Conservation (phyloP, 768 basidiomycete species). For the Pulveroboletus sp. region DNA sequence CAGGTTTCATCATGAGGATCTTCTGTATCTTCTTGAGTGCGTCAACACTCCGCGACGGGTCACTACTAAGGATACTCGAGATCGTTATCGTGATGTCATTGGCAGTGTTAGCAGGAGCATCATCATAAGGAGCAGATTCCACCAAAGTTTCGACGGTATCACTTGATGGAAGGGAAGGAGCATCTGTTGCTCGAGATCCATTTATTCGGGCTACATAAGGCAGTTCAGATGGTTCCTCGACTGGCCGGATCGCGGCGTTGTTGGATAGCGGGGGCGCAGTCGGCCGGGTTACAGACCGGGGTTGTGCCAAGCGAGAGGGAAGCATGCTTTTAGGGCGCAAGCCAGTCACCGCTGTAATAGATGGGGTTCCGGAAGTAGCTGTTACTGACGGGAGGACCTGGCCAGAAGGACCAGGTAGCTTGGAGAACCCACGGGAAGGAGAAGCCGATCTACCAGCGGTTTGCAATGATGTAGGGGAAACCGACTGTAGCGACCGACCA, state of each 20-base stretch:
- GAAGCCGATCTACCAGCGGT: conserved; percentile 46
- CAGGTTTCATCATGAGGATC: conserved; percentile 72
- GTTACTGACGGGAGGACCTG: conserved; percentile 7
- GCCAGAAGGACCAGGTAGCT: conserved; percentile 35
- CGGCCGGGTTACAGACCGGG: conserved; percentile 44
- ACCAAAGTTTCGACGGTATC: conserved; percentile 34
- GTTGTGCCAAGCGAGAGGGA: conserved; percentile 71
- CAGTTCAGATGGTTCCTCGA: conserved; percentile 31
- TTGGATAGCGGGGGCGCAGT: conserved; percentile 17
- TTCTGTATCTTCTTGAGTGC: conserved; percentile 91
- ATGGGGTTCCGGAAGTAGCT: conserved; percentile 27
- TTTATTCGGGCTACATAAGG: conserved; percentile 24
- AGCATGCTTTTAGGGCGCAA: conserved; percentile 62
- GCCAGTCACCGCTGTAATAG: conserved; percentile 36
- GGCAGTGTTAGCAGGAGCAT: conserved; percentile 16
- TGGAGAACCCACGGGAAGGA: conserved; percentile 41
- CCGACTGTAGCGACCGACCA: conserved; percentile 30
- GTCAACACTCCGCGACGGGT: conserved; percentile 83
- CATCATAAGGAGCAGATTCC: conserved; percentile 26
- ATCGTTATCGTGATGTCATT: conserved; percentile 79
- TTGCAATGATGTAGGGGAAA: conserved; percentile 36
- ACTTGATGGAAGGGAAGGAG: conserved; percentile 18
- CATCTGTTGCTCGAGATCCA: conserved; percentile 12
- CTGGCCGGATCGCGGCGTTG: conserved; percentile 19
- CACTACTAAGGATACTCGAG: conserved; percentile 84